Conservation (phyloP, 2,329 filamentous ascomycete species). For the Botryotinia calthae region DNA sequence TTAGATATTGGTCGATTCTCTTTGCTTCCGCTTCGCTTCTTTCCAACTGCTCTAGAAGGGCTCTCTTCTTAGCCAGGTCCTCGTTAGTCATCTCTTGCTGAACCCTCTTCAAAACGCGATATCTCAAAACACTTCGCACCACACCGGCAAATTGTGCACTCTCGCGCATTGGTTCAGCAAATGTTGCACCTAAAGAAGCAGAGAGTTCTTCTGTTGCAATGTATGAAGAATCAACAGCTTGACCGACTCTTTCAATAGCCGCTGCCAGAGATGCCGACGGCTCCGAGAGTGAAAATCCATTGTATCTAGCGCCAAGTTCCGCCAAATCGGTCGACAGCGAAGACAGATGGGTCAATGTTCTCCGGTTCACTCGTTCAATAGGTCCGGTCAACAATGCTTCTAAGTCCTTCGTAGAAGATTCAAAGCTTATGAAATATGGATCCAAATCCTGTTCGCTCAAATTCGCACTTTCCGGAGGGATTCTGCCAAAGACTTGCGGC, state of each 20-base stretch:
- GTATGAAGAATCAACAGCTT: slow-evolving; percentile 93
- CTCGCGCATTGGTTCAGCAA: slow-evolving; percentile 96
- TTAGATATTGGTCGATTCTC: slow-evolving; percentile 90
- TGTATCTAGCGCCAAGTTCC: slow-evolving; percentile 92
- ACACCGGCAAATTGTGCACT: slow-evolving; percentile 96
- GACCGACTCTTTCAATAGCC: slow-evolving; percentile 90
- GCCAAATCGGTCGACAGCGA: slow-evolving; percentile 83
- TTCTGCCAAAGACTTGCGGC: slow-evolving; percentile 68
- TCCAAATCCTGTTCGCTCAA: slow-evolving; percentile 88
- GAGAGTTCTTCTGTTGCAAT: slow-evolving; percentile 93
- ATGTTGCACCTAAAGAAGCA: slow-evolving; percentile 81
- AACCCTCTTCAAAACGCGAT: slow-evolving; percentile 87
- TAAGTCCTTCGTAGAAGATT: slow-evolving; percentile 85
- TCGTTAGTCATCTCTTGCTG: slow-evolving; percentile 98
- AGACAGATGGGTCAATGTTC: slow-evolving; percentile 81
- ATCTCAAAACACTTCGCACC: slow-evolving; percentile 82
- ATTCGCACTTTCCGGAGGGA: slow-evolving; percentile 74
- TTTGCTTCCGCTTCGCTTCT: slow-evolving; percentile 89
- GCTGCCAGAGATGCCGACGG: slow-evolving; percentile 83
- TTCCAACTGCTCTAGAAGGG: slow-evolving; percentile 83
- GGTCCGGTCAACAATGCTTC: slow-evolving; percentile 85
- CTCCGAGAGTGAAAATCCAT: slow-evolving; percentile 93
- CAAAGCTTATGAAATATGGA: slow-evolving; percentile 92
- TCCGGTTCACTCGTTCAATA: slow-evolving; percentile 94
- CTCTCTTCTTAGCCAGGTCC: slow-evolving; percentile 82